Evolutionary conservation across 2,329 filamentous ascomycete species (phyloP).

Genomic region (Arthroderma sp.): DNA sequence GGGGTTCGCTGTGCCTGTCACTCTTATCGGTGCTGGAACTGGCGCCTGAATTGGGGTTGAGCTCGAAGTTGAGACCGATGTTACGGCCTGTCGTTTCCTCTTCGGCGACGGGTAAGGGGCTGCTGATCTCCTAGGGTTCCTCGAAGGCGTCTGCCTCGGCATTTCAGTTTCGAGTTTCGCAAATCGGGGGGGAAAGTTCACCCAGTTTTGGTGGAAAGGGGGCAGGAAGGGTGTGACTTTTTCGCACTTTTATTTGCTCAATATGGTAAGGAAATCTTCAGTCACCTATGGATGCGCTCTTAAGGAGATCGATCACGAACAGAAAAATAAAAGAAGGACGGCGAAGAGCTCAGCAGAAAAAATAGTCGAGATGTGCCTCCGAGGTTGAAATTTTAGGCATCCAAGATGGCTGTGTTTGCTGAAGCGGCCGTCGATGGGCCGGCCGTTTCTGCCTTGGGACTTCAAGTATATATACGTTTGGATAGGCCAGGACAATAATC

Average conservation of each 20-base stretch:
- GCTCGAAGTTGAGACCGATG: neutral
- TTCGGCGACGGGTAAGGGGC: conserved; percentile 8
- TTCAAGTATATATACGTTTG: too few species aligned
- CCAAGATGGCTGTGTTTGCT: too few species aligned
- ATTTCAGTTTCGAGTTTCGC: conserved; percentile 9
- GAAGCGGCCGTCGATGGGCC: too few species aligned
- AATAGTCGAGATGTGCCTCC: too few species aligned
- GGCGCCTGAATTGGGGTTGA: neutral
- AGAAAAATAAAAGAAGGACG: neutral
- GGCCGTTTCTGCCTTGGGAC: too few species aligned
- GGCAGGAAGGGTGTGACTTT: conserved; percentile 1
- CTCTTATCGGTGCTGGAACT: conserved; percentile 1
- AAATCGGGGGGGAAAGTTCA: conserved; percentile 2
- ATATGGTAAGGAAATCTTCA: conserved; percentile 1
- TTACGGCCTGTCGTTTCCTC: conserved; percentile 1
- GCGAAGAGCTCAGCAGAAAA: neutral
- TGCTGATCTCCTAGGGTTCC: conserved; percentile 8
- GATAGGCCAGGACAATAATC: too few species aligned
- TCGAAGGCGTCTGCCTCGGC: conserved; percentile 11
- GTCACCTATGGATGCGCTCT: neutral
- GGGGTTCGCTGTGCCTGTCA: neutral
- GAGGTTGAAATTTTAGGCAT: too few species aligned
- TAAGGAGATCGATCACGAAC: neutral
- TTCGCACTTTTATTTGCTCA: neutral
- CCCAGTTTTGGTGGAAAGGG: neutral